Evolutionary conservation across 805 yeast genomes (phyloP).

Genomic region (Metschnikowia gelsemii): DNA sequence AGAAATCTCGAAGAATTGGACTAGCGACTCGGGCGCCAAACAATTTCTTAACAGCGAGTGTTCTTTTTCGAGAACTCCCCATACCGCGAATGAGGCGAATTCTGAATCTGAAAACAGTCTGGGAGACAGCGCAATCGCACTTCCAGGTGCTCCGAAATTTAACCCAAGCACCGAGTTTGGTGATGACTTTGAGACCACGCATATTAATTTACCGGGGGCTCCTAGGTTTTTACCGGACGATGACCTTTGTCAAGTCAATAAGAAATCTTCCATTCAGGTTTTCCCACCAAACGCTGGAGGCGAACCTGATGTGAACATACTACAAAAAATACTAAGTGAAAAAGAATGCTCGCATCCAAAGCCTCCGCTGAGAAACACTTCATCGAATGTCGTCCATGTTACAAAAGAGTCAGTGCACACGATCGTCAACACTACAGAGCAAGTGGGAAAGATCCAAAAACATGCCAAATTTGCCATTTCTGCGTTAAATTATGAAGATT

Average conservation of each 20-base stretch:
- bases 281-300: conserved; percentile 33
- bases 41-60: no score
- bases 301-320: no score
- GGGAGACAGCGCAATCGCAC: conserved; percentile 12
- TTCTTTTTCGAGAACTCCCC: neutral
- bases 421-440: conserved; percentile 55
- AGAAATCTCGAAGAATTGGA: neutral
- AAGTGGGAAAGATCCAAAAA: conserved; percentile 60
- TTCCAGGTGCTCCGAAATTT: conserved; percentile 43
- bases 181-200: conserved; percentile 19
- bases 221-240: conserved; percentile 43
- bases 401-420: conserved; percentile 43
- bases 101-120: neutral
- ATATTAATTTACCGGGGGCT: conserved; percentile 40
- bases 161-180: conserved; percentile 25
- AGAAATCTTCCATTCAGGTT: conserved; percentile 38
- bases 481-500: conserved; percentile 76
- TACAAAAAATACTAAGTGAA: neutral
- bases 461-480: conserved; percentile 74
- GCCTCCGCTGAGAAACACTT: neutral
- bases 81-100: neutral
- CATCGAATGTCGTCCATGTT: conserved; percentile 11
- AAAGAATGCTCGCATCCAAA: conserved; percentile 1
- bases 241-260: conserved; percentile 37
- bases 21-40: no score